Percentiles rank a stretch among this genome's conserved stretches.
Evolutionary conservation across 257 asterid species (phyloP).

Genomic region (Nicotiana undulata): DNA sequence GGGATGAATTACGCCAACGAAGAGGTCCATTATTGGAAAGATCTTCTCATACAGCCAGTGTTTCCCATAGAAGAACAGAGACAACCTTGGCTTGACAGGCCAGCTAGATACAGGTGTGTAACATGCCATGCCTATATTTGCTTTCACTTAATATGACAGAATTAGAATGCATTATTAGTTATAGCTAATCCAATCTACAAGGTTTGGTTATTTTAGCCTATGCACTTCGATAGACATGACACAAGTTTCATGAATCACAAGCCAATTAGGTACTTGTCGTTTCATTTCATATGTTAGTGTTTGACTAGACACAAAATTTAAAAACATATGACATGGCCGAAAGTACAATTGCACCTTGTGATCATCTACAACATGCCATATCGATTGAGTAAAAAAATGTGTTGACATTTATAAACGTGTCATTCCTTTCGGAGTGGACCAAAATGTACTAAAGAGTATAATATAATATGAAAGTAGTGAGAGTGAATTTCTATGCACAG

Average conservation of each 20-base stretch:
- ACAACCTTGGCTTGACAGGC: constrained; percentile 47
- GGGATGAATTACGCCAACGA: constrained; percentile 36
- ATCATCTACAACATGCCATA: neutral
- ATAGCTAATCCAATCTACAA: neutral
- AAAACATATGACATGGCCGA: neutral
- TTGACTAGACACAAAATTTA: neutral
- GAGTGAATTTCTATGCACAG: constrained; percentile 14
- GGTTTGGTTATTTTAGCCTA: neutral
- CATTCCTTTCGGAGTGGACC: no score
- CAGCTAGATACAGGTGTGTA: constrained; percentile 39
- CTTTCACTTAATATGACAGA: no score
- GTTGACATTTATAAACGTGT: neutral
- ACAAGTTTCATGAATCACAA: neutral
- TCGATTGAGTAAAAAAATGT: neutral
- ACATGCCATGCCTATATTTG: neutral
- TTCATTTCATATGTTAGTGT: neutral
- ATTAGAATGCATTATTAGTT: neutral
- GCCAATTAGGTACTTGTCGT: neutral
- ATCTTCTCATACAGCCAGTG: constrained; percentile 50
- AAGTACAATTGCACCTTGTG: neutral
- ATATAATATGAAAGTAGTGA: neutral
- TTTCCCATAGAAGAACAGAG: constrained; percentile 41
- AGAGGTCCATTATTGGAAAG: constrained; percentile 55
- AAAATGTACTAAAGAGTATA: no score
- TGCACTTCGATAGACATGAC: neutral